These are phyloP conservation scores for Anacardium occidentale DNA, from an alignment of 345 rosid species.

Conservation along the genomic window DNA sequence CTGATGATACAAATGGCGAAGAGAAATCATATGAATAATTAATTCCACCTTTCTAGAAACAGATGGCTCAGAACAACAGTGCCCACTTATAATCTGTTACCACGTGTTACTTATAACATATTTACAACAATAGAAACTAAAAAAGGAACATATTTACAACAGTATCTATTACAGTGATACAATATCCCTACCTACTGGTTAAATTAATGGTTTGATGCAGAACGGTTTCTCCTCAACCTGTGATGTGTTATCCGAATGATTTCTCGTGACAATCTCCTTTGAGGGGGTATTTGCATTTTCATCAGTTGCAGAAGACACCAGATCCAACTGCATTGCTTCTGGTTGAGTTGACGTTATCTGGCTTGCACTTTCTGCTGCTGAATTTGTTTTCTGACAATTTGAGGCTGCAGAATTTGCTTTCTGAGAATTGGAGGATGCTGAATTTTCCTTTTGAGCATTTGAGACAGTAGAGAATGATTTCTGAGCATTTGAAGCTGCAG, in stretches of 20 bases:
- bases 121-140: slow-evolving; percentile 32
- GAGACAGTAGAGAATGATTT: slow-evolving; percentile 20
- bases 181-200: slow-evolving; percentile 30
- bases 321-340: slow-evolving; percentile 49
- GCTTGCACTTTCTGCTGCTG: slow-evolving; percentile 35
- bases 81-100: too few relatives aligned
- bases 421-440: slow-evolving; percentile 22
- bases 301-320: slow-evolving; percentile 35
- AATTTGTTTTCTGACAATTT: not conserved
- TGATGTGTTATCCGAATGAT: slow-evolving; percentile 36
- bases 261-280: slow-evolving; percentile 51
- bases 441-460: slow-evolving; percentile 4
- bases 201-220: slow-evolving; percentile 32
- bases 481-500: slow-evolving; percentile 17
- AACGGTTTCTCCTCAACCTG: slow-evolving; percentile 52
- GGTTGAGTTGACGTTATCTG: slow-evolving; percentile 35
- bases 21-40: too few relatives aligned
- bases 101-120: too few relatives aligned
- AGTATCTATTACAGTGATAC: slow-evolving; percentile 25
- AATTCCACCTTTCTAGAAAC: too few relatives aligned
- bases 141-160: slow-evolving; percentile 42
- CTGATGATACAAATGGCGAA: too few relatives aligned
- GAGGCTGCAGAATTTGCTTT: slow-evolving; percentile 35
- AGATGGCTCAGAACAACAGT: too few relatives aligned
- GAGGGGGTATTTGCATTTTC: slow-evolving; percentile 44